Conservation (phyloP, 305 asterid genomes). For the Solanum hybrid region DNA sequence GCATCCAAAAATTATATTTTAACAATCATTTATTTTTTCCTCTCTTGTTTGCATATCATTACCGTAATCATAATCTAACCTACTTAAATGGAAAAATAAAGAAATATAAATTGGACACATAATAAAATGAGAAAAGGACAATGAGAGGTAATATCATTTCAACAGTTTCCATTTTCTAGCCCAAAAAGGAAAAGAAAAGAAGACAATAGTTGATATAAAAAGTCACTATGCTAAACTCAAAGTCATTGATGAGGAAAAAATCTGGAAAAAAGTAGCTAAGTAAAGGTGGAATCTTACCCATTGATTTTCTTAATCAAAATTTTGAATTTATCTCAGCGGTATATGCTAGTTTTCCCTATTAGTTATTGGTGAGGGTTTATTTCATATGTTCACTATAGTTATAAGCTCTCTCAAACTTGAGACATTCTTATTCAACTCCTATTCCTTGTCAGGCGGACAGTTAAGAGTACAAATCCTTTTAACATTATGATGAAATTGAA, state of each 20-base stretch:
- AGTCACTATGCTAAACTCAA: not conserved
- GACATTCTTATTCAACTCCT: not conserved
- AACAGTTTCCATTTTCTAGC: not conserved
- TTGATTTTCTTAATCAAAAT: not conserved
- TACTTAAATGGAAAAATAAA: not conserved
- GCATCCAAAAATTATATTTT: not conserved
- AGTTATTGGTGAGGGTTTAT: not conserved
- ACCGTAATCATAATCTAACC: not conserved
- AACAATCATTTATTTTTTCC: not conserved
- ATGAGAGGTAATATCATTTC: not conserved
- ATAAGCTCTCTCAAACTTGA: not conserved
- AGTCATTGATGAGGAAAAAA: not conserved
- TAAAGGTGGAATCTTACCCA: not conserved
- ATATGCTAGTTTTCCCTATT: not conserved
- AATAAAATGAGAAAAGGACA: not conserved
- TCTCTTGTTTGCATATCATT: not conserved
- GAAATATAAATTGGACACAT: not conserved
- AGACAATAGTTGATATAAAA: not conserved
- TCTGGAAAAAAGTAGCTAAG: not conserved
- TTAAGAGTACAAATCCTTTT: slow-evolving; percentile 43
- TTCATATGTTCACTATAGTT: not conserved
- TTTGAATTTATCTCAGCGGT: not conserved
- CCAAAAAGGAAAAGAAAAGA: not conserved
- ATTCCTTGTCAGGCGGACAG: slow-evolving; percentile 55
- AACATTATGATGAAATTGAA: slow-evolving; percentile 45